Percentiles rank a stretch among this genome's conserved stretches.
Conservation (phyloP, 345 rosid genomes). For the Alliaria petiolata region DNA sequence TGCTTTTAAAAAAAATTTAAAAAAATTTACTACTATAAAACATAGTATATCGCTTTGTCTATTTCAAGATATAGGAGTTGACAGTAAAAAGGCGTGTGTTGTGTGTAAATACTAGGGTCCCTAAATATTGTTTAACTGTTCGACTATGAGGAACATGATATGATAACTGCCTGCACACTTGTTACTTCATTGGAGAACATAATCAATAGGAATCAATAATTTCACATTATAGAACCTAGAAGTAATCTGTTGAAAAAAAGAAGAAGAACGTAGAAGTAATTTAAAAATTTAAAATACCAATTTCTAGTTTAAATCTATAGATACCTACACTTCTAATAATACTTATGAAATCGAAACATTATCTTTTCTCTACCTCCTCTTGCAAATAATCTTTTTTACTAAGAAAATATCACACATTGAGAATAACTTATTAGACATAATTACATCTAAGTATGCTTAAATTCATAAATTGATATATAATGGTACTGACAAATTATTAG, state of each 20-base stretch:
- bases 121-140: constrained; percentile 12
- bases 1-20: too few species aligned
- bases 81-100: constrained; percentile 18
- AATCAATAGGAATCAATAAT: constrained; percentile 1
- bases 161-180: constrained; percentile 31
- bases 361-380: too few species aligned
- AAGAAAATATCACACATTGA: too few species aligned
- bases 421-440: too few species aligned
- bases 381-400: too few species aligned
- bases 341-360: too few species aligned
- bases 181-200: constrained; percentile 28
- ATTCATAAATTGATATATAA: not conserved
- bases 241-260: too few species aligned
- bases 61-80: not conserved
- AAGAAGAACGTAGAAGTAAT: too few species aligned
- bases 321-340: not conserved
- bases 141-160: constrained; percentile 21
- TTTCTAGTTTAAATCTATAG: not conserved
- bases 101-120: not conserved
- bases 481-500: not conserved
- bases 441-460: not conserved
- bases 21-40: too few species aligned
- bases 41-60: not conserved
- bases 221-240: not conserved
- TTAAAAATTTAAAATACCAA: not conserved